Evolutionary conservation across 306 rosid genomes (phyloP).

Genomic region (Cucumis cinereus): DNA sequence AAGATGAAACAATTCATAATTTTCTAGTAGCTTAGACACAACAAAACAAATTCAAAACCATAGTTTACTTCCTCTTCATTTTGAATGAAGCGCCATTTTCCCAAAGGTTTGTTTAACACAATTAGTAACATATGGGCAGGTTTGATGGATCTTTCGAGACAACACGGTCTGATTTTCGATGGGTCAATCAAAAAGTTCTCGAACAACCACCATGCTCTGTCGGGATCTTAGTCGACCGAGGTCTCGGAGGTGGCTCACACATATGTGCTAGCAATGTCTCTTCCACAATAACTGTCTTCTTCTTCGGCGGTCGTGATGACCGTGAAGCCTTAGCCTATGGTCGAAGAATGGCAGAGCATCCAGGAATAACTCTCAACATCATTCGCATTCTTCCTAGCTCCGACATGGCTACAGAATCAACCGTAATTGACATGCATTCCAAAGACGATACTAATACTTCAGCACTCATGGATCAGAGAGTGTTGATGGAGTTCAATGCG

Average conservation of each 20-base stretch:
- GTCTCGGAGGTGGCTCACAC: slow-evolving; percentile 54
- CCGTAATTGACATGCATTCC: slow-evolving; percentile 9
- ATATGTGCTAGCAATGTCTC: slow-evolving; percentile 39
- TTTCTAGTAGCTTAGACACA: too few relatives aligned
- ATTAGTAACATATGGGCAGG: background rate
- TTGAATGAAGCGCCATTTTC: background rate
- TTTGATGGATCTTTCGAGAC: slow-evolving; percentile 44
- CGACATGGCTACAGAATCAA: slow-evolving; percentile 14
- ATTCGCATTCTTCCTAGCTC: slow-evolving; percentile 17
- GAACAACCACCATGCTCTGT: slow-evolving; percentile 53
- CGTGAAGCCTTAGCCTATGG: slow-evolving; percentile 59
- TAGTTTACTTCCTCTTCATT: too few relatives aligned
- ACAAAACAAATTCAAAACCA: too few relatives aligned
- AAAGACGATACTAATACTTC: background rate
- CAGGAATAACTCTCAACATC: slow-evolving; percentile 36
- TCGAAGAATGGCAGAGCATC: slow-evolving; percentile 52
- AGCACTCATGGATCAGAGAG: slow-evolving; percentile 8
- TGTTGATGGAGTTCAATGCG: slow-evolving; percentile 19
- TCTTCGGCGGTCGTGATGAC: slow-evolving; percentile 56
- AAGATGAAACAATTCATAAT: too few relatives aligned
- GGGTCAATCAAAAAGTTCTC: slow-evolving; percentile 36
- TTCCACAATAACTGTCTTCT: slow-evolving; percentile 23
- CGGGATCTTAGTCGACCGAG: slow-evolving; percentile 60
- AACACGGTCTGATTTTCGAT: slow-evolving; percentile 26
- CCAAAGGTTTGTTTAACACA: background rate